Conservation (phyloP, 2,329 filamentous ascomycete species). For the Fusarium palustre region DNA sequence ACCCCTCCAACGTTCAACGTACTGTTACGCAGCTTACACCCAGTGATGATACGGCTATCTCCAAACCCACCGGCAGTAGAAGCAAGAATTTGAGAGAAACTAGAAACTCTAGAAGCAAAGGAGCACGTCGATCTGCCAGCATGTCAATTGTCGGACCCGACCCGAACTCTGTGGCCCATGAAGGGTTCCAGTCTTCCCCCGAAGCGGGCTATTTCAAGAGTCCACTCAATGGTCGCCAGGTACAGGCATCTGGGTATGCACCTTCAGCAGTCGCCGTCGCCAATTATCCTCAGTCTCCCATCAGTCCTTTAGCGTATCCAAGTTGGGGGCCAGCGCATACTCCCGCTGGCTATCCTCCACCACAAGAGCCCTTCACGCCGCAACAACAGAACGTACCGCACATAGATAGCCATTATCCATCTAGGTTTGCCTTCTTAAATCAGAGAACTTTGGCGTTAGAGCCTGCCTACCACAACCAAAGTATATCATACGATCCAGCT, state of each 20-base stretch:
- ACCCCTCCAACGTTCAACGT: slow-evolving; percentile 17
- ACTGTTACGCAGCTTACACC: slow-evolving; percentile 37
- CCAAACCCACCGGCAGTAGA: slow-evolving; percentile 14
- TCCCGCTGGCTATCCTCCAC: slow-evolving; percentile 29
- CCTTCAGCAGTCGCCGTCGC: slow-evolving; percentile 12
- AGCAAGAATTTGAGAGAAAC: slow-evolving; percentile 17
- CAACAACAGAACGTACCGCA: slow-evolving; percentile 12
- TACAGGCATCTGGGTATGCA: slow-evolving; percentile 7
- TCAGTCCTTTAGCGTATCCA: slow-evolving; percentile 11
- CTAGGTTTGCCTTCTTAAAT: slow-evolving; percentile 15
- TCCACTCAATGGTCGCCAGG: slow-evolving; percentile 15
- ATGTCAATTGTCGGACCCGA: slow-evolving; percentile 31
- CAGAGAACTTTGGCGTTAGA: slow-evolving; percentile 5
- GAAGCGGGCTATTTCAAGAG: slow-evolving; percentile 30
- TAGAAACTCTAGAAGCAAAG: slow-evolving; percentile 25
- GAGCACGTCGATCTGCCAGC: slow-evolving; percentile 22
- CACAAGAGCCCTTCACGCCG: slow-evolving; percentile 17
- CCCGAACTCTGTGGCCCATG: slow-evolving; percentile 18
- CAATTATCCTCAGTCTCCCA: slow-evolving; percentile 28
- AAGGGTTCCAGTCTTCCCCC: slow-evolving; percentile 27
- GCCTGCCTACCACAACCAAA: slow-evolving; percentile 3
- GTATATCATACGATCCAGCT: slow-evolving; percentile 7
- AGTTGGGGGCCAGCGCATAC: slow-evolving; percentile 28
- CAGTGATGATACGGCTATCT: slow-evolving; percentile 12
- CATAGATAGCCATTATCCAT: slow-evolving; percentile 19